Conservation (phyloP, 176 grass and related monocot genomes). For the Triticum timopheevii region DNA sequence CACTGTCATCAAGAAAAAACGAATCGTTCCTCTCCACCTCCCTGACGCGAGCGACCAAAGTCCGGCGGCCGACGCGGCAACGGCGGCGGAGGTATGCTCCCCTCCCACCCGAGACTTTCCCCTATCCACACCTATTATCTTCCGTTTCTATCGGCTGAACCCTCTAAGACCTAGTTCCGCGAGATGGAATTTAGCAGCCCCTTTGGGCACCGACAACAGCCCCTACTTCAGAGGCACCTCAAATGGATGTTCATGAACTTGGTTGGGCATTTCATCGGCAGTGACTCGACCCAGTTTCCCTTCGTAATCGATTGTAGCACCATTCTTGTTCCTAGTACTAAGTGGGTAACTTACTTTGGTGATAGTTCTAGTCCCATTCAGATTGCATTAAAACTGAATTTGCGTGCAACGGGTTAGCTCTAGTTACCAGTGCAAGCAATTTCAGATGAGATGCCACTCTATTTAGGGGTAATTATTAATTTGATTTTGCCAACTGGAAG, state of each 20-base stretch:
- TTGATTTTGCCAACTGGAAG: background rate
- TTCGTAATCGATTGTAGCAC: background rate
- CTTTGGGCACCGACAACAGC: background rate
- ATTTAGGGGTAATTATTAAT: no score
- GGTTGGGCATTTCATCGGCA: background rate
- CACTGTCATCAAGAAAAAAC: background rate
- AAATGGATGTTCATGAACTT: background rate
- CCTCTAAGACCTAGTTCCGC: background rate
- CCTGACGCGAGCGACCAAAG: background rate
- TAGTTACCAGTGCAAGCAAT: no score
- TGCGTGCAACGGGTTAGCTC: no score
- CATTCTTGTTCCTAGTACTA: no score
- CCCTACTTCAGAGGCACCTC: background rate
- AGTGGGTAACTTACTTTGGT: no score
- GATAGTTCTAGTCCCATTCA: no score
- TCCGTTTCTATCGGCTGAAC: background rate
- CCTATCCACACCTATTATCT: background rate
- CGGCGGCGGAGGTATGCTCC: background rate
- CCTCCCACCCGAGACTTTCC: background rate
- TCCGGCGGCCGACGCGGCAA: background rate
- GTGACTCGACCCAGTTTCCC: background rate
- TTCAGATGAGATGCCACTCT: no score
- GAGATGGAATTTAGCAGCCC: background rate
- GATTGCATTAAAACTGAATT: no score
- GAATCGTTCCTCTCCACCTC: background rate